Evolutionary conservation across 176 grass and related monocot species (phyloP), one percentile per base, ranked within the genome.

Genomic region (Eremochloa ophiuroides): DNA sequence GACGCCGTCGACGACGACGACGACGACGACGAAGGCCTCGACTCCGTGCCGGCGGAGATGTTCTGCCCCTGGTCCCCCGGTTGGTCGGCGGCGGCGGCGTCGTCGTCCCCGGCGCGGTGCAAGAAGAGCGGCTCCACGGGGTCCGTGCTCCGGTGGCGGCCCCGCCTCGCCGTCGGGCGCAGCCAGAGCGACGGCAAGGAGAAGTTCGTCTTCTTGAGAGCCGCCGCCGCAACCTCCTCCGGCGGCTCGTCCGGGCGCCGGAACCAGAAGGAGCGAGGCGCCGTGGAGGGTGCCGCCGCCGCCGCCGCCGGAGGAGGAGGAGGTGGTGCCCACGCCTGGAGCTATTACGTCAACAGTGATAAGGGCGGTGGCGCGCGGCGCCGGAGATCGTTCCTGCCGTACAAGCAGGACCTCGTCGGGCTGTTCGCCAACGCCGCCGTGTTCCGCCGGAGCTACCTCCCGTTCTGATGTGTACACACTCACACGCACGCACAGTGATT

Each of bases 181-280:
- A 93, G 92, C 90, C 92, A 91, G 42, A 95, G 95, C 84, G 92
- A 98, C 81, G 95, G 95, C 43, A 95, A 95, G 86, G 95, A 98
- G 86, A 98, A 87, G 83, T 93, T 98, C 67, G 95, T 98, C 15
- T 95, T 95, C 81, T 31, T 98, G 17, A 62, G 75, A n/a, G 29
- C 88, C 10, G 47, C 66, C 23, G 43, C 20, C 20, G 22, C 48
- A 17, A 22, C 50, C 35, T 37, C 35, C 10, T 12, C 11, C 55
- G 9, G n/a, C 10, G 4, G 55, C 7, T 25, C n/a, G 62, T 48
- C 14, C 48, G 72, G 25, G 18, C 27, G 65, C 25, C 75, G 46
- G 17, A 35, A 65, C 26, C 41, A 75, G 5, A 71, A 16, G n/a
- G 72, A 65, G 50, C 38, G 43, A 51, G 4, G 41, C 12, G 13